Evolutionary conservation across 257 asterid genomes (phyloP).

Genomic region (Solanum megistacrolobum): DNA sequence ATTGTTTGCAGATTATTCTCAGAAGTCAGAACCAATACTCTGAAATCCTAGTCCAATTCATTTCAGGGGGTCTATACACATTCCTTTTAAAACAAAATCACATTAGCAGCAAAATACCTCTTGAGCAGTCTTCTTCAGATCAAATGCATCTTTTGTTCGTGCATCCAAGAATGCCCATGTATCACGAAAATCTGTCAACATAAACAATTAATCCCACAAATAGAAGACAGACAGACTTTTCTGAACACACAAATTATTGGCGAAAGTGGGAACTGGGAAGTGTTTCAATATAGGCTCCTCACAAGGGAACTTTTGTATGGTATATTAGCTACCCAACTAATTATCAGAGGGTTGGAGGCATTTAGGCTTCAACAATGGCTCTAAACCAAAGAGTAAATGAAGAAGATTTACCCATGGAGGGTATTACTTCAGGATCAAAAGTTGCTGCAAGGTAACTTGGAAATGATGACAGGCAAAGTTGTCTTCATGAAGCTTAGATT

Average conservation of each 20-base stretch:
- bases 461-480: neutral
- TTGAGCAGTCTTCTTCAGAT: conserved; percentile 60
- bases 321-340: neutral
- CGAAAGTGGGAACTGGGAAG: neutral
- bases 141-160: conserved; percentile 77
- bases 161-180: conserved; percentile 83
- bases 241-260: neutral
- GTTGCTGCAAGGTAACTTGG: neutral
- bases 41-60: neutral
- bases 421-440: neutral
- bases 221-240: neutral
- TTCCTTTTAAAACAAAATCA: neutral
- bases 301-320: neutral
- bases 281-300: neutral
- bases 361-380: neutral
- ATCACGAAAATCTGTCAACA: conserved; percentile 54
- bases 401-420: neutral
- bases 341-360: neutral
- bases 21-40: neutral
- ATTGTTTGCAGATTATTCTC: neutral
- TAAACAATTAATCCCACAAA: neutral
- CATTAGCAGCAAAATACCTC: conserved; percentile 42
- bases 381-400: neutral
- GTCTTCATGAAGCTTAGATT: neutral
- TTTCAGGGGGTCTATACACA: neutral